Evolutionary conservation across 257 asterid species (phyloP), one percentile per base, ranked within the genome.

Genomic region (Henckelia pumila): DNA sequence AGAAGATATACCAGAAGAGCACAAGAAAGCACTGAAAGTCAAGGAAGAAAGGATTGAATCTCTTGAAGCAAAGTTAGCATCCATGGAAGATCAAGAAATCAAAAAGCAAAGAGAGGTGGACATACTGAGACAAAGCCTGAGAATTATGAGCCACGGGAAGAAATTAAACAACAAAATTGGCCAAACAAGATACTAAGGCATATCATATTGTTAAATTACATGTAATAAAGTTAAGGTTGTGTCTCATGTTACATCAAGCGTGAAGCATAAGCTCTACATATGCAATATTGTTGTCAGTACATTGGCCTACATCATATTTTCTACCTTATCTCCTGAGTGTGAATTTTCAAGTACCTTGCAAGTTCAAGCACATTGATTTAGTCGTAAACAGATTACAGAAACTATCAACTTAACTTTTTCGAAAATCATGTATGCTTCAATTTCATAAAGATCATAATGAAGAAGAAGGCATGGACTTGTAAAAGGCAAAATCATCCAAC

Each of bases 101-200:
- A 86, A 74, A 74, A 75, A 84, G 52, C 89, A 88, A 66, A 86
- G 94, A 47, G 97, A 93, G 78, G 64, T 88, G 59, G 97, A 89
- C 52, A 93, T 88, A 56, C 68, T 93, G 30, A 81, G 85, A 35
- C 97, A 93, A 53, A 88, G 98, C 74, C 69, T 89, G 76, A 77
- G 83, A 77, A 93, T 89, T 44, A 79, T 86, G 84, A 82, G 95
- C 76, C 86, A 85, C 71, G 77, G 60, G 20, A 86, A 37, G 77
- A 83, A 16, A 47, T 16, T 47, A 78, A 76, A 53, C 86, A 68
- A 24, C 80, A 52, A 79, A 64, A 74, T 55, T 58, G 69, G 68
- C 8, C 25, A 26, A 23, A 26, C 37, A 50, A 2, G 53, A 16
- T 4, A 14, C 4, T 47, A 16, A 47, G 20, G 20, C 20, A 16